phyloP scores from a whole-genome alignment of 176 grass and related monocot genomes.

The maize (Zea mays) region DNA sequence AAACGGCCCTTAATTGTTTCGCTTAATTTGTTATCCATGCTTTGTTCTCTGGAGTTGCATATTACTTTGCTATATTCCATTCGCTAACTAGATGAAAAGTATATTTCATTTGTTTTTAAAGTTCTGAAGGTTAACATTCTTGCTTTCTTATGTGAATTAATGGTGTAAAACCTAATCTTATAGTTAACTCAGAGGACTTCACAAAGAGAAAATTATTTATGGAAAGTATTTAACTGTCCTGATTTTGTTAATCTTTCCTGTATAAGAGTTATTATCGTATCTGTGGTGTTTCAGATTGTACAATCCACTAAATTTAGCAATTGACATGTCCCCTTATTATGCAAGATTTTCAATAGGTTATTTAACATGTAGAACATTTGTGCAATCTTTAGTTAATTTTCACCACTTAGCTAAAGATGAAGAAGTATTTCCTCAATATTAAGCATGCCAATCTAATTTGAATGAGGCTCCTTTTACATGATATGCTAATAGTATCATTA shows the following conservation, averaged over 20 bases:
- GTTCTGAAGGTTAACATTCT: background rate
- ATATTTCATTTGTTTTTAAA: background rate
- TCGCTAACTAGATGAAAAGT: background rate
- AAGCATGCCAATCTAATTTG: background rate
- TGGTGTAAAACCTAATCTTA: slow-evolving; percentile 9
- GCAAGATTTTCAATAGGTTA: background rate
- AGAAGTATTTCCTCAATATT: background rate
- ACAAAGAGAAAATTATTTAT: background rate
- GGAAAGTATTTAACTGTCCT: background rate
- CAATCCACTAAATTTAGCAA: background rate
- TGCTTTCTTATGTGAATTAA: background rate
- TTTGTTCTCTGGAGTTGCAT: background rate
- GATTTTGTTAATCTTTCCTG: background rate
- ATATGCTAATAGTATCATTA: background rate
- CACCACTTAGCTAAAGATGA: background rate
- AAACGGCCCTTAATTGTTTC: background rate
- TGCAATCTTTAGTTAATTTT: slow-evolving; percentile 2
- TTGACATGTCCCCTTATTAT: background rate
- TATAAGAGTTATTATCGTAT: too few relatives aligned
- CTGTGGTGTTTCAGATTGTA: background rate
- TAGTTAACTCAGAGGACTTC: background rate
- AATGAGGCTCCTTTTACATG: background rate
- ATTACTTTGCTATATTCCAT: background rate
- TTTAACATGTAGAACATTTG: background rate
- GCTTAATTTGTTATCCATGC: background rate